Conservation (phyloP, 2,329 filamentous ascomycete species). For the Sarocladiaceae sp. region DNA sequence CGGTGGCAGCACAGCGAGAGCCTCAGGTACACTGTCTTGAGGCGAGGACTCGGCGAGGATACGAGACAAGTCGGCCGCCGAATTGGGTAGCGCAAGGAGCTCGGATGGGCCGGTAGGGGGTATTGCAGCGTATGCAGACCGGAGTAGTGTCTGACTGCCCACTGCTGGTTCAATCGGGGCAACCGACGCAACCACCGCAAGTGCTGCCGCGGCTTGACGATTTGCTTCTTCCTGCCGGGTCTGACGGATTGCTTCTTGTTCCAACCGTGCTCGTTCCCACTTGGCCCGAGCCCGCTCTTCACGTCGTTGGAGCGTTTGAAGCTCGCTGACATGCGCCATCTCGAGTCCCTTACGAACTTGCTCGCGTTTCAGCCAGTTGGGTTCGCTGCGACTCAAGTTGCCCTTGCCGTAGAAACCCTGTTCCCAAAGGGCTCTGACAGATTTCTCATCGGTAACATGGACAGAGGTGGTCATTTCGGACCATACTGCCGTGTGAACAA, state of each 20-base stretch:
- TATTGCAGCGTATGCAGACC: too few species aligned
- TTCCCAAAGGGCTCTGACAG: conserved; percentile 84
- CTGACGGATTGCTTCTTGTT: conserved; percentile 77
- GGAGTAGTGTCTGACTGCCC: too few species aligned
- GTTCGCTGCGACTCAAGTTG: conserved; percentile 87
- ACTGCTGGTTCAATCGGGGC: too few species aligned
- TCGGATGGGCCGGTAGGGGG: conserved; percentile 38
- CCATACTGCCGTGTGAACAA: conserved; percentile 70
- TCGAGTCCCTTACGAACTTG: conserved; percentile 65
- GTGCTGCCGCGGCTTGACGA: not conserved
- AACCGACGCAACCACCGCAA: not conserved
- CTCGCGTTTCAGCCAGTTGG: conserved; percentile 84
- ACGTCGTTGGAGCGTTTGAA: conserved; percentile 70
- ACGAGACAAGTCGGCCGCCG: conserved; percentile 26
- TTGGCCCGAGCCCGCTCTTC: conserved; percentile 82
- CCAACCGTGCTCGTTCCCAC: conserved; percentile 83
- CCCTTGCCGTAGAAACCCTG: conserved; percentile 98
- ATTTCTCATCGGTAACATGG: conserved; percentile 72
- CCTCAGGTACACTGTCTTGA: not conserved
- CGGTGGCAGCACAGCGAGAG: not conserved
- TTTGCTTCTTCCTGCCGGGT: conserved; percentile 48
- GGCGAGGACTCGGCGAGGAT: too few species aligned
- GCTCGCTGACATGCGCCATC: conserved; percentile 70
- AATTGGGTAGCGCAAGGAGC: conserved; percentile 31
- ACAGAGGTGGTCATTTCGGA: conserved; percentile 78